Conservation (phyloP, 176 grass and related monocot species). For the Carex cristatella region DNA sequence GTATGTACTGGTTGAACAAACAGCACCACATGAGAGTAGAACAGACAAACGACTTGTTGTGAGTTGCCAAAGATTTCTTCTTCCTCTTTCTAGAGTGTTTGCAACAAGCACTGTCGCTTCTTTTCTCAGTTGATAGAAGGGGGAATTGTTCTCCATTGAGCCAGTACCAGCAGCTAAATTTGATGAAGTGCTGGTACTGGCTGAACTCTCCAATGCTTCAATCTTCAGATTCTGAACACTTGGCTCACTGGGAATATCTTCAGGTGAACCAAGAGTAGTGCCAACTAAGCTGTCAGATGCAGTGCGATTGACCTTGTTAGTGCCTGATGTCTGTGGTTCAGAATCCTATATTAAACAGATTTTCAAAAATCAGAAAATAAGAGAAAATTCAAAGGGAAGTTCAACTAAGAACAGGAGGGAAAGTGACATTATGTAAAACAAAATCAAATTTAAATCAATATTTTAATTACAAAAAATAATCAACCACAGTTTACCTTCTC, state of each 20-base stretch:
- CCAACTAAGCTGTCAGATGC: conserved; percentile 33
- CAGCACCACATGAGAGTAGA: conserved; percentile 70
- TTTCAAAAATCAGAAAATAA: background rate
- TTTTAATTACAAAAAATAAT: background rate
- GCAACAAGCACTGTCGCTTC: conserved; percentile 74
- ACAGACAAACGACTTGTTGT: conserved; percentile 91
- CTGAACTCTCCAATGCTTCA: conserved; percentile 22
- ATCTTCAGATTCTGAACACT: conserved; percentile 27
- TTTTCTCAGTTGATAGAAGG: conserved; percentile 83
- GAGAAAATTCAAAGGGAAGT: background rate
- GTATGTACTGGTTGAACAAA: conserved; percentile 90
- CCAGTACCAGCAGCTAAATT: conserved; percentile 36
- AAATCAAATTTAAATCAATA: background rate
- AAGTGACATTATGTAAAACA: background rate
- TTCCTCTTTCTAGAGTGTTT: conserved; percentile 78
- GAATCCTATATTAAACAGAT: conserved; percentile 35
- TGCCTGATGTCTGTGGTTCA: conserved; percentile 19
- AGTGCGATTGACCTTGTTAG: conserved; percentile 28
- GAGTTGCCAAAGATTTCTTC: conserved; percentile 98
- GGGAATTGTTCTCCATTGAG: conserved; percentile 49
- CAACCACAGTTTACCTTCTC: conserved; percentile 45
- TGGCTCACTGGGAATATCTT: conserved; percentile 34
- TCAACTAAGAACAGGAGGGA: background rate
- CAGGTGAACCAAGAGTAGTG: conserved; percentile 39
- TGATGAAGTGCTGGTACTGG: conserved; percentile 28